These are phyloP conservation scores for Eremothecium gossypii DNA, from an alignment of 1,139 yeast genomes.

Conservation along the genomic window DNA sequence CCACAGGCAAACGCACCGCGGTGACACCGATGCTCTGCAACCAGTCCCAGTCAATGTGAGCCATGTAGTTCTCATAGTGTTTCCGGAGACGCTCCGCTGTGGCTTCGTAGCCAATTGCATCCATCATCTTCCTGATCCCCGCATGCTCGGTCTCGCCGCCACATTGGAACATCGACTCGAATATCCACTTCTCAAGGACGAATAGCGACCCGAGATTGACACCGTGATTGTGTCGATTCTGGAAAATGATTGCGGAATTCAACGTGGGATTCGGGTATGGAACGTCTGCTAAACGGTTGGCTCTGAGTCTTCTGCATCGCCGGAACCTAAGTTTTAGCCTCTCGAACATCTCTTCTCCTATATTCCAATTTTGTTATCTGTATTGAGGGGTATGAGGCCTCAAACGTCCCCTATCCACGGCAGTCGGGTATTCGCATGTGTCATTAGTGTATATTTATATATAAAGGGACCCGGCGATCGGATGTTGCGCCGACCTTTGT, in stretches of 20 bases:
- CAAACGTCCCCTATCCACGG: too few species aligned
- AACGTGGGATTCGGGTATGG: not conserved
- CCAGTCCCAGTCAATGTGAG: constrained; percentile 68
- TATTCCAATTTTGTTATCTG: too few species aligned
- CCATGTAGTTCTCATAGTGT: constrained; percentile 63
- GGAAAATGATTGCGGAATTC: constrained; percentile 37
- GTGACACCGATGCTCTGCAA: constrained; percentile 50
- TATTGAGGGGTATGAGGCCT: too few species aligned
- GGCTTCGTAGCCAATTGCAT: constrained; percentile 43
- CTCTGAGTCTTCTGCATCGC: too few species aligned
- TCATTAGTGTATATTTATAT: too few species aligned
- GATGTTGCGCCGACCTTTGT: too few species aligned
- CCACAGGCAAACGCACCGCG: constrained; percentile 76
- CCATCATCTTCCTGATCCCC: constrained; percentile 46
- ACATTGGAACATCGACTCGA: constrained; percentile 45
- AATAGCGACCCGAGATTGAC: constrained; percentile 83
- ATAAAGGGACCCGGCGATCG: too few species aligned
- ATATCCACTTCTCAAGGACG: constrained; percentile 71
- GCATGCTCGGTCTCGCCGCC: constrained; percentile 61
- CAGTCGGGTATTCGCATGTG: too few species aligned
- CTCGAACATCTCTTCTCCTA: too few species aligned
- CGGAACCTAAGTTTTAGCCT: too few species aligned
- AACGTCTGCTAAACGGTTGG: not conserved
- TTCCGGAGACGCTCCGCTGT: constrained; percentile 49
- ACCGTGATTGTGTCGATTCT: constrained; percentile 64